Evolutionary conservation across 345 rosid species (phyloP), one percentile per base, ranked within the genome.

Genomic region (Moricandia arvensis): DNA sequence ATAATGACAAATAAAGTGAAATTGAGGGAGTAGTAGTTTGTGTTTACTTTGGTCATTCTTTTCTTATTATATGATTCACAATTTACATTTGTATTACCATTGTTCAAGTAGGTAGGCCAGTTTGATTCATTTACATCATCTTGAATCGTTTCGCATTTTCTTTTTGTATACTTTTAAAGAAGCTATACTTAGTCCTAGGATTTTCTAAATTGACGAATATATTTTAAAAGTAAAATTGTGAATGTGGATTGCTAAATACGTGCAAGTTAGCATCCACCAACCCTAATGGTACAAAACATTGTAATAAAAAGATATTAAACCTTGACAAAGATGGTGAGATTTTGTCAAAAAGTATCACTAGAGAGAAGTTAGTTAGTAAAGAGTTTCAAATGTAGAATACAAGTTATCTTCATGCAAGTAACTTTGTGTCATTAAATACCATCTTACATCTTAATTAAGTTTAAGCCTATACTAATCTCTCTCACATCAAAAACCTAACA

Each of bases 321-420:
- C 71, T 77, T 63, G 71, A 77, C 38, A 31, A 70, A 69, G 65
- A 55, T 70, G 71, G 41, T 26, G 67, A 64, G 12, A 33, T 65
- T 71, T 70, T 71, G 73, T 71, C 80, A 77, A 72, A 77, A 77
- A 47, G 68, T 24, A 18, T 65, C 76, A 77, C 73, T 77, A 71
- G 17, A 26, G 62, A 54, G 17, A 27, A 26, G 35, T 13, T 68
- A n/a, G 17, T 63, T 69, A 41, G 21, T n/a, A n/a, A n/a, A n/a
- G n/a, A n/a, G n/a, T n/a, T n/a, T n/a, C n/a, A n/a, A 16, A 26
- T 27, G 63, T 53, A 17, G n/a, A 69, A 6, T 41, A 64, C 38
- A 53, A 37, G 21, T 71, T 71, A 71, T 77, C 76, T 65, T 59
- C 62, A 71, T 45, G 76, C 68, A 66, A 72, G 34, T 72, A 34